These are phyloP conservation scores for Solanum okadae DNA, from an alignment of 257 asterid species.

Conservation along the genomic window DNA sequence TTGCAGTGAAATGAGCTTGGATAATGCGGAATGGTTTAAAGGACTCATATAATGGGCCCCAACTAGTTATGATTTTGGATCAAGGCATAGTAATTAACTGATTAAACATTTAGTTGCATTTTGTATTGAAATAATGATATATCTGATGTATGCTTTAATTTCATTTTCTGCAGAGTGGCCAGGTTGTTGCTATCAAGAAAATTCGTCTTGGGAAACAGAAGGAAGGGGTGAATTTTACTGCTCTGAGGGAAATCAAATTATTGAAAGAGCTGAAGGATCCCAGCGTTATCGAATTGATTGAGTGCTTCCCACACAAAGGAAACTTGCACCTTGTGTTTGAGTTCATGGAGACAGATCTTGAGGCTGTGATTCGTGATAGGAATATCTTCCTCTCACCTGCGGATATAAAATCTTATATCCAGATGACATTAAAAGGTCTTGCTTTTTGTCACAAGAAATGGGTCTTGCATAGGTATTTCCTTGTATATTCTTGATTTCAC, in stretches of 20 bases:
- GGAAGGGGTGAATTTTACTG: constrained; percentile 95
- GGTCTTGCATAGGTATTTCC: constrained; percentile 82
- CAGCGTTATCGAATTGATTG: constrained; percentile 79
- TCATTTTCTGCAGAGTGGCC: constrained; percentile 64
- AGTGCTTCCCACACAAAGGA: constrained; percentile 84
- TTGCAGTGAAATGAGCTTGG: not conserved
- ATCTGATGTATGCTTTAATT: not conserved
- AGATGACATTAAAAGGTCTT: constrained; percentile 93
- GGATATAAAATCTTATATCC: constrained; percentile 85
- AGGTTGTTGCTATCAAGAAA: constrained; percentile 90
- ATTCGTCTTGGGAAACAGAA: constrained; percentile 93
- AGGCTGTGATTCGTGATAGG: constrained; percentile 94
- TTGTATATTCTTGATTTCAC: not conserved
- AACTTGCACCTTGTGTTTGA: constrained; percentile 97
- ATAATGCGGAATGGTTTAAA: not conserved
- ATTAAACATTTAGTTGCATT: not conserved
- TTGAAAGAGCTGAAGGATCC: constrained; percentile 95
- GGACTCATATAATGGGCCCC: not conserved
- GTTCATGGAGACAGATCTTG: constrained; percentile 98
- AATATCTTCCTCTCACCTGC: constrained; percentile 89
- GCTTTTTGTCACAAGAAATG: constrained; percentile 87
- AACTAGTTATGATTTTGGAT: not conserved
- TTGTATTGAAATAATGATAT: not conserved
- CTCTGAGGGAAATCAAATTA: constrained; percentile 85
- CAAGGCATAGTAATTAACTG: not conserved